These are phyloP conservation scores for Mimosa pudica DNA, from an alignment of 306 rosid genomes.

Conservation along the genomic window DNA sequence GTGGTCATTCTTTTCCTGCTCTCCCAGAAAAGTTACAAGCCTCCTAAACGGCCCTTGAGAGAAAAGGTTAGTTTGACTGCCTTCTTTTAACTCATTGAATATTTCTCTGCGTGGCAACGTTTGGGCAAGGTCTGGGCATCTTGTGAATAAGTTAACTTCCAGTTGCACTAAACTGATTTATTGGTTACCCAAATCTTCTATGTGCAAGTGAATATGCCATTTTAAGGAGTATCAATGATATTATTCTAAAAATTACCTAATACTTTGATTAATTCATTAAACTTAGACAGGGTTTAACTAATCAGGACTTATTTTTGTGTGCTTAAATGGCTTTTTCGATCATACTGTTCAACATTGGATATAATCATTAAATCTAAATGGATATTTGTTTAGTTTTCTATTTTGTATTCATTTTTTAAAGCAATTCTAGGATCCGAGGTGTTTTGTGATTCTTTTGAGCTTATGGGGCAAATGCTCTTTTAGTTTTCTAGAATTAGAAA, in stretches of 20 bases:
- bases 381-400: slow-evolving; percentile 18
- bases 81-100: slow-evolving; percentile 6
- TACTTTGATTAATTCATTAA: slow-evolving; percentile 27
- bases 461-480: slow-evolving; percentile 2
- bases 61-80: slow-evolving; percentile 61
- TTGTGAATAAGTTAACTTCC: neutral
- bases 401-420: slow-evolving; percentile 22
- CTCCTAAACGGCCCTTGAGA: slow-evolving; percentile 88
- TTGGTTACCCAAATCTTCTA: slow-evolving; percentile 2
- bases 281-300: neutral
- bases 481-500: too few relatives aligned
- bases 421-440: slow-evolving; percentile 23
- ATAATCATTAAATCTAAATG: neutral
- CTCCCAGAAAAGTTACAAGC: slow-evolving; percentile 97
- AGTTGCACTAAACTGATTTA: slow-evolving; percentile 14
- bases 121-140: neutral
- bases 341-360: slow-evolving; percentile 9
- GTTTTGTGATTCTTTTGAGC: slow-evolving; percentile 28
- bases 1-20: slow-evolving; percentile 85
- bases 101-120: neutral
- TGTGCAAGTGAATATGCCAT: slow-evolving; percentile 20
- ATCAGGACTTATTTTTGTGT: slow-evolving; percentile 14
- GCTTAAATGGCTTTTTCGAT: neutral
- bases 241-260: neutral
- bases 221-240: neutral